These are phyloP conservation scores for Talaromyces liani DNA, from an alignment of 495 filamentous ascomycete species.

Conservation along the genomic window DNA sequence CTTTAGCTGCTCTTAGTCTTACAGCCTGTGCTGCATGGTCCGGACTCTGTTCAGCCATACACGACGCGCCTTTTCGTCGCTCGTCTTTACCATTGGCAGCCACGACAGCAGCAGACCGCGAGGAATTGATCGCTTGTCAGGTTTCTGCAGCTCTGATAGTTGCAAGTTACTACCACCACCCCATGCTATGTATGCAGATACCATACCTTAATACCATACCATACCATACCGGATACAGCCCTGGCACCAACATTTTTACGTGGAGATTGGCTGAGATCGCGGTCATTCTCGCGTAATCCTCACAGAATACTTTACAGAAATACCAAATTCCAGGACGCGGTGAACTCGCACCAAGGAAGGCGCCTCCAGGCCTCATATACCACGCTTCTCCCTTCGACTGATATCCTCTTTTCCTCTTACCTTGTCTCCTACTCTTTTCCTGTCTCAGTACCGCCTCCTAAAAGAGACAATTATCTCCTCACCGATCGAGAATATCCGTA, in stretches of 20 bases:
- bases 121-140: neutral
- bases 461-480: neutral
- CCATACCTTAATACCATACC: neutral
- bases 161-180: neutral
- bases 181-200: neutral
- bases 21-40: neutral
- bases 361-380: neutral
- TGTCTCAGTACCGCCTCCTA: neutral
- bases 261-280: neutral
- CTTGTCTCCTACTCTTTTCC: neutral
- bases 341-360: neutral
- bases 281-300: neutral
- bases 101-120: neutral
- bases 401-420: neutral
- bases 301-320: slow-evolving; percentile 1
- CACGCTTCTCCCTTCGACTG: neutral
- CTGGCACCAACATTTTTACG: neutral
- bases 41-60: neutral
- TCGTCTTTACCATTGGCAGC: neutral
- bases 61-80: neutral
- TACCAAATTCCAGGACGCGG: neutral
- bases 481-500: neutral
- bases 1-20: neutral
- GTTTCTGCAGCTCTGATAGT: neutral
- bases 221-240: neutral